These are phyloP conservation scores for Colletotrichum lini DNA, from an alignment of 2,329 filamentous ascomycete species.

Conservation along the genomic window DNA sequence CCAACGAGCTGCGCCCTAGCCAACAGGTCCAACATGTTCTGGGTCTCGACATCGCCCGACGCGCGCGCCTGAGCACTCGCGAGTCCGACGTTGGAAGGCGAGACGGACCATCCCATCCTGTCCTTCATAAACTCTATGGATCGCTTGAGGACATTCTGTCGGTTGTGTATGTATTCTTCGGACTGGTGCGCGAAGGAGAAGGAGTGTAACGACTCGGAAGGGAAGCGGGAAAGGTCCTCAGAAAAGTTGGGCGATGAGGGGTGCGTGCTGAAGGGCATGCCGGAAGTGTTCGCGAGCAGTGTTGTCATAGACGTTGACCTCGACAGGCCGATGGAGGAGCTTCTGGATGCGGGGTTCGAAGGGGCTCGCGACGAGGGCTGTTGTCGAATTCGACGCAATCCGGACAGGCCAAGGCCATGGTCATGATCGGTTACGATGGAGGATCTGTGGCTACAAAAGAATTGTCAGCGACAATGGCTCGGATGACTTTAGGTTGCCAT, in stretches of 20 bases:
- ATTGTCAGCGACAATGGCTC: constrained; percentile 38
- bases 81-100: constrained; percentile 79
- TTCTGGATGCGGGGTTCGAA: constrained; percentile 75
- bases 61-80: constrained; percentile 87
- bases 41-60: constrained; percentile 86
- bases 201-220: constrained; percentile 95
- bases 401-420: constrained; percentile 86
- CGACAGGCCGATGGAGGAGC: constrained; percentile 70
- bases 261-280: constrained; percentile 70
- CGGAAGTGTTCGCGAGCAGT: constrained; percentile 71
- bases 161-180: constrained; percentile 90
- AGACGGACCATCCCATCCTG: constrained; percentile 82
- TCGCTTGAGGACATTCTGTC: constrained; percentile 92
- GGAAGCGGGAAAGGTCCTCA: constrained; percentile 93
- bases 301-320: constrained; percentile 81
- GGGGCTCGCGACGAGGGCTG: constrained; percentile 78
- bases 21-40: constrained; percentile 91
- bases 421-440: constrained; percentile 89
- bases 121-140: constrained; percentile 98
- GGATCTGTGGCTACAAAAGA: constrained; percentile 68
- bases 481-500: constrained; percentile 33
- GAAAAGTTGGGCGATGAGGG: constrained; percentile 82
- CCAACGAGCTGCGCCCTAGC: constrained; percentile 85
- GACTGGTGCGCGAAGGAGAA: constrained; percentile 98
- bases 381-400: constrained; percentile 94